Evolutionary conservation across 2,329 filamentous ascomycete species (phyloP).

Genomic region (Proliferodiscus dingleyae): DNA sequence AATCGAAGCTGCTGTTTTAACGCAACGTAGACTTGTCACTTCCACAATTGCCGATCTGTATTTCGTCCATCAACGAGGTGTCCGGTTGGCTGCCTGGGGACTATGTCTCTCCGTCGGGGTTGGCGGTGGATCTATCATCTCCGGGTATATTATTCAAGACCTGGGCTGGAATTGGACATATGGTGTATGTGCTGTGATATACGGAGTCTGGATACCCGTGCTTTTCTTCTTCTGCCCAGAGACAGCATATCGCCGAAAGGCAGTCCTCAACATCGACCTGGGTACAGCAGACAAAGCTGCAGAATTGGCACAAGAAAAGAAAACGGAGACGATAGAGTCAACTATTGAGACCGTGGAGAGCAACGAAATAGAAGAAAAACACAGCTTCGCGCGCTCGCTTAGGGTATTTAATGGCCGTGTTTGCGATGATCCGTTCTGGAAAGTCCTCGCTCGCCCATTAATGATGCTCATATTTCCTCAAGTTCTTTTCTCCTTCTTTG

Average conservation of each 20-base stretch:
- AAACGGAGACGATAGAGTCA: neutral
- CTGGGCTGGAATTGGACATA: slow-evolving; percentile 31
- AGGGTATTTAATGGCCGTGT: slow-evolving; percentile 28
- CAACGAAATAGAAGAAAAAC: slow-evolving; percentile 1
- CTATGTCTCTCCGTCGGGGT: slow-evolving; percentile 12
- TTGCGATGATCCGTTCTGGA: slow-evolving; percentile 28
- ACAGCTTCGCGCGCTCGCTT: slow-evolving; percentile 9
- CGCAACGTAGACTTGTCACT: slow-evolving; percentile 8
- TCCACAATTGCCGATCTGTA: slow-evolving; percentile 15
- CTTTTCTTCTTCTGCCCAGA: slow-evolving; percentile 40
- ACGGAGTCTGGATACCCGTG: slow-evolving; percentile 34
- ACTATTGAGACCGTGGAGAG: slow-evolving; percentile 3
- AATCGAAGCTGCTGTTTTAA: neutral
- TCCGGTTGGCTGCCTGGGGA: slow-evolving; percentile 18
- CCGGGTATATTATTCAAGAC: slow-evolving; percentile 33
- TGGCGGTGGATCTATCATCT: slow-evolving; percentile 29
- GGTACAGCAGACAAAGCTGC: slow-evolving; percentile 13
- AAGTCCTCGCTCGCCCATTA: slow-evolving; percentile 25
- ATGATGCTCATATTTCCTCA: slow-evolving; percentile 27
- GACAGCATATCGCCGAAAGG: slow-evolving; percentile 32
- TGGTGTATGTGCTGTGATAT: slow-evolving; percentile 35
- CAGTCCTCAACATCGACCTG: slow-evolving; percentile 11
- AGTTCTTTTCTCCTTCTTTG: slow-evolving; percentile 17
- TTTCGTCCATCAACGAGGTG: slow-evolving; percentile 16
- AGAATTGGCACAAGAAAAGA: slow-evolving; percentile 4